phyloP scores from a whole-genome alignment of 768 basidiomycete genomes.

The Gloeophyllum trabeum region DNA sequence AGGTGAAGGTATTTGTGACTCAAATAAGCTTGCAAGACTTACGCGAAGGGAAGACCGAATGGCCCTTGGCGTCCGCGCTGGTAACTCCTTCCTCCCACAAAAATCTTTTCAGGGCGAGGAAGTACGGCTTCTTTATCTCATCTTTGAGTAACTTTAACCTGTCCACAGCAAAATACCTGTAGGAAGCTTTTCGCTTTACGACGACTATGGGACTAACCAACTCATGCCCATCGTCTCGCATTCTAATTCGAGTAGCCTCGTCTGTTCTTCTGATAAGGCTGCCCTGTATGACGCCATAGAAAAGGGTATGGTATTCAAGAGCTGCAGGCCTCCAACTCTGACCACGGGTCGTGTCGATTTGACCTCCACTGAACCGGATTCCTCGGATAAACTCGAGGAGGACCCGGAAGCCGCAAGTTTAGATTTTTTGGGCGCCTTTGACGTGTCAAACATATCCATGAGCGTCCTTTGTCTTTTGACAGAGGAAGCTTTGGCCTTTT shows the following conservation, averaged over 20 bases:
- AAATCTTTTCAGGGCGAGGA: slow-evolving; percentile 58
- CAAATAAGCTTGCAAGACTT: slow-evolving; percentile 15
- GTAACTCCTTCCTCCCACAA: slow-evolving; percentile 55
- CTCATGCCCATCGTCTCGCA: slow-evolving; percentile 64
- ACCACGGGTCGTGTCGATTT: too few species aligned
- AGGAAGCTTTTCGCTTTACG: background rate
- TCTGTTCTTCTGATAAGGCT: slow-evolving; percentile 46
- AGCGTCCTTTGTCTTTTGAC: slow-evolving; percentile 54
- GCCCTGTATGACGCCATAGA: slow-evolving; percentile 41
- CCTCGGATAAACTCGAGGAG: slow-evolving; percentile 5
- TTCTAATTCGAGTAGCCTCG: slow-evolving; percentile 50
- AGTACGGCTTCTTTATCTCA: slow-evolving; percentile 71
- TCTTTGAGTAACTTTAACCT: slow-evolving; percentile 70
- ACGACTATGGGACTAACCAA: slow-evolving; percentile 37
- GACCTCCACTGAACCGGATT: slow-evolving; percentile 1
- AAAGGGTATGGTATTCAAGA: slow-evolving; percentile 44
- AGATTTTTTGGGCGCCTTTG: slow-evolving; percentile 33
- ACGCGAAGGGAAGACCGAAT: slow-evolving; percentile 76
- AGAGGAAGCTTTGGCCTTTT: too few species aligned
- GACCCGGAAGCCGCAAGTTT: slow-evolving; percentile 23
- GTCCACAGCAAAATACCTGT: background rate
- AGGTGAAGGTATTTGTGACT: background rate
- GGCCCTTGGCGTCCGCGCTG: slow-evolving; percentile 28
- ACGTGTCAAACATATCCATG: slow-evolving; percentile 43
- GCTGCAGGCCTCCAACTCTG: background rate